These are phyloP conservation scores for Cicer cuneatum DNA, from an alignment of 306 rosid species.

Conservation along the genomic window DNA sequence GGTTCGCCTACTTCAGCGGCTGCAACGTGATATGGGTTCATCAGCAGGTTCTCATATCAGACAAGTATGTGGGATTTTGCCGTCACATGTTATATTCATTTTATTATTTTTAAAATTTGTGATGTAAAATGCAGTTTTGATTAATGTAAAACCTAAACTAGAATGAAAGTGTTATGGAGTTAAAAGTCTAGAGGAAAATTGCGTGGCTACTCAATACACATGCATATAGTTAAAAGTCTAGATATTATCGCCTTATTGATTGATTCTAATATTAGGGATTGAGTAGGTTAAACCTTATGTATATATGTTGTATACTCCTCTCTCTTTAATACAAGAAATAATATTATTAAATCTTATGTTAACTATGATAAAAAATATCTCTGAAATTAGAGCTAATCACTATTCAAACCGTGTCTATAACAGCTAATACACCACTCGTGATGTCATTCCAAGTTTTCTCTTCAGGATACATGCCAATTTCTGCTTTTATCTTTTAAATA, in stretches of 20 bases:
- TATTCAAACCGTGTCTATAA: background rate
- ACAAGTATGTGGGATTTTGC: conserved; percentile 67
- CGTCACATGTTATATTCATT: background rate
- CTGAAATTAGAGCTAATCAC: background rate
- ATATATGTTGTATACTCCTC: no score
- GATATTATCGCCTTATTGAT: background rate
- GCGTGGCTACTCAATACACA: background rate
- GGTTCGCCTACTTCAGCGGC: conserved; percentile 93
- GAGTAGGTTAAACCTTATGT: no score
- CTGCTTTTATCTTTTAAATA: background rate
- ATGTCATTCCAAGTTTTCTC: conserved; percentile 20
- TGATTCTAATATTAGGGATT: no score
- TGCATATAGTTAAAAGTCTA: background rate
- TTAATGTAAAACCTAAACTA: conserved; percentile 17
- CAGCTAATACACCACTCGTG: background rate
- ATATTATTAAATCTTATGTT: background rate
- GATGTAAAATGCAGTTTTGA: background rate
- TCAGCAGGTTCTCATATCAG: conserved; percentile 78
- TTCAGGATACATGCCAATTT: conserved; percentile 16
- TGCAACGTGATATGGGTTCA: conserved; percentile 94
- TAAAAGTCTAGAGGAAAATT: conserved; percentile 26
- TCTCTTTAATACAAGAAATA: no score
- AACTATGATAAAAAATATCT: background rate
- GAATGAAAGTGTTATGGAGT: conserved; percentile 5
- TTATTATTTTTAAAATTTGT: background rate